These are phyloP conservation scores for Hylodesmum podocarpum DNA, from an alignment of 306 rosid genomes.

Conservation along the genomic window DNA sequence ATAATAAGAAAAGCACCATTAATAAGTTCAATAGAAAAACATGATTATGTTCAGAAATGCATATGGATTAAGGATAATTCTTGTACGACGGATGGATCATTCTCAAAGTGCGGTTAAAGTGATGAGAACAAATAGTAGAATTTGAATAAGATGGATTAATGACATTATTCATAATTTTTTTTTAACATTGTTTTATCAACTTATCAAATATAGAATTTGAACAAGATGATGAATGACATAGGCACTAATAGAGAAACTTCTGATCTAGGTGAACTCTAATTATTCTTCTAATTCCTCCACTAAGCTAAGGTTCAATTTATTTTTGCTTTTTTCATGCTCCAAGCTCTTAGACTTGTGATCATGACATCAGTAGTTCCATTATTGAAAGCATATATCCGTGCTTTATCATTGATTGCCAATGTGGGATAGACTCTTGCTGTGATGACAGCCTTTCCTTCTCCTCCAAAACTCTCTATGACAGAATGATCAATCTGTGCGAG, in stretches of 20 bases:
- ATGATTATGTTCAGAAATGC: neutral
- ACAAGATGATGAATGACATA: neutral
- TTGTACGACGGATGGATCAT: neutral
- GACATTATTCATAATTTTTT: neutral
- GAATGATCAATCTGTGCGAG: slow-evolving; percentile 71
- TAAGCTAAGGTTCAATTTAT: slow-evolving; percentile 24
- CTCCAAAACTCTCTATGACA: slow-evolving; percentile 81
- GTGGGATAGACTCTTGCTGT: slow-evolving; percentile 78
- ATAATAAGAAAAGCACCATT: too few relatives aligned
- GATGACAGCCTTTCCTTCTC: slow-evolving; percentile 60
- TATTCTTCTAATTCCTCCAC: neutral
- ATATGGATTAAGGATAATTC: neutral
- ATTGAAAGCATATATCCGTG: slow-evolving; percentile 58
- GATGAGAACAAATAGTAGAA: neutral
- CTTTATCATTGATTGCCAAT: slow-evolving; percentile 46
- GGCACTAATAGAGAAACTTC: neutral
- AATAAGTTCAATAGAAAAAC: too few relatives aligned
- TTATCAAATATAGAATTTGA: neutral
- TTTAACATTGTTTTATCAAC: neutral
- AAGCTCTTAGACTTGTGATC: slow-evolving; percentile 52
- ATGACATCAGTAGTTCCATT: slow-evolving; percentile 49
- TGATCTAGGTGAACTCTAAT: neutral
- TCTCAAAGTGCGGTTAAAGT: neutral
- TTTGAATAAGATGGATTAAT: neutral
- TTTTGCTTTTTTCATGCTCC: slow-evolving; percentile 66